Evolutionary conservation across 345 rosid species (phyloP).

Genomic region (Eucalyptus marginata): DNA sequence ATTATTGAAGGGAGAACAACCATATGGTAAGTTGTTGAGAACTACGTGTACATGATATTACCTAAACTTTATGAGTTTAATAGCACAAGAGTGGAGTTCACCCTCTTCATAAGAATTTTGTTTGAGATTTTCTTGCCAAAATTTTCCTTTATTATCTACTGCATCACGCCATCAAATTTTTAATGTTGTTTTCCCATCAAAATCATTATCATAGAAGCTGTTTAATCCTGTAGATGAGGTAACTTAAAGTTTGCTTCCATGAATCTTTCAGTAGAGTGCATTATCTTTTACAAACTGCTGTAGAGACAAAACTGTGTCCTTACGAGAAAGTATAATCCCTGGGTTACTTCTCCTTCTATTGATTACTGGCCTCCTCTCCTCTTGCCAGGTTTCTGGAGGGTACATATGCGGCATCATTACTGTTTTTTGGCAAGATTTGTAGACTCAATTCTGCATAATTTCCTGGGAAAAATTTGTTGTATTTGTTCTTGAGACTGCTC

Average conservation of each 20-base stretch:
- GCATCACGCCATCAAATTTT: not conserved
- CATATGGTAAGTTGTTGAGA: not conserved
- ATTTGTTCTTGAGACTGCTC: not conserved
- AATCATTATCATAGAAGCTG: not conserved
- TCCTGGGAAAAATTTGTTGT: not conserved
- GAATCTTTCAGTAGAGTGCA: not conserved
- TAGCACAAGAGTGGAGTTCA: not conserved
- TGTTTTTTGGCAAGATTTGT: not conserved
- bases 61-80: not conserved
- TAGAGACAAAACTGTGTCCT: not conserved
- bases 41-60: not conserved
- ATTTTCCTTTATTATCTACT: not conserved
- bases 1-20: not conserved
- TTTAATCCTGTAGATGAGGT: not conserved
- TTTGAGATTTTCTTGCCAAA: not conserved
- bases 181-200: not conserved
- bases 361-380: not conserved
- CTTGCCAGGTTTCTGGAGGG: not conserved
- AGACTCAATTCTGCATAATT: not conserved
- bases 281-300: not conserved
- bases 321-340: not conserved
- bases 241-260: not conserved
- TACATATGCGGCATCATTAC: not conserved
- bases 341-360: not conserved
- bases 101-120: not conserved